Evolutionary conservation across 176 grass and related monocot species (phyloP), one percentile per base, ranked within the genome.

Genomic region (Oryza brachyantha): DNA sequence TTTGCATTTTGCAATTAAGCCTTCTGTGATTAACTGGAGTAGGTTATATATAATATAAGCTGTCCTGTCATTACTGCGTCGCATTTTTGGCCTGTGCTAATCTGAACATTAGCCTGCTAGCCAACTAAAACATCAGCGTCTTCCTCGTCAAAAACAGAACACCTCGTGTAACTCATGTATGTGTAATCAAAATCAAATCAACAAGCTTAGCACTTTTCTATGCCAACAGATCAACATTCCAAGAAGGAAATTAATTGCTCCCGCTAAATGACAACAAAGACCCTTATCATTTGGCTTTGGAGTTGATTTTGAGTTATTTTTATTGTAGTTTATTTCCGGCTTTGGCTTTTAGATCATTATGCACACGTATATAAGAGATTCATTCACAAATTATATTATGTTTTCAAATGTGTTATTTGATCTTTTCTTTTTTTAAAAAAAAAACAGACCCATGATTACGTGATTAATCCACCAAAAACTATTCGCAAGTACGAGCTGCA

Each of bases 21-120:
- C n/a, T 57, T n/a, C 52, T 24, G n/a, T 24, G 0, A 55, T 36
- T 36, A 36, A 36, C 35, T 36, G 6, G 35, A 36, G 5, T 57
- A 24, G 1, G 7, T 2, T 10, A 24, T 24, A 24, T n/a, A n/a
- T n/a, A n/a, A n/a, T n/a, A n/a, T n/a, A n/a, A n/a, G 14, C 11
- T 43, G 41, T 0, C 16, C 16, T 48, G 45, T 48, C 45, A 48
- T 48, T 9, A 55, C 50, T 16, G 10, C 27, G 22, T 68, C 29
- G 10, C 35, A 61, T 61, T 32, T 70, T 61, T 43, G 12, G 0
- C n/a, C 43, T 25, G 54, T 31, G 13, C 69, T 74, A 83, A 78
- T 88, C 13, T 84, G 75, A 79, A 84, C 81, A 77, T 5, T 29
- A 57, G 19, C n/a, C 19, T 31, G 67, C 60, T 58, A 72, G 55